Evolutionary conservation across 495 filamentous ascomycete genomes (phyloP).

Genomic region (Bryoglossum gracile): DNA sequence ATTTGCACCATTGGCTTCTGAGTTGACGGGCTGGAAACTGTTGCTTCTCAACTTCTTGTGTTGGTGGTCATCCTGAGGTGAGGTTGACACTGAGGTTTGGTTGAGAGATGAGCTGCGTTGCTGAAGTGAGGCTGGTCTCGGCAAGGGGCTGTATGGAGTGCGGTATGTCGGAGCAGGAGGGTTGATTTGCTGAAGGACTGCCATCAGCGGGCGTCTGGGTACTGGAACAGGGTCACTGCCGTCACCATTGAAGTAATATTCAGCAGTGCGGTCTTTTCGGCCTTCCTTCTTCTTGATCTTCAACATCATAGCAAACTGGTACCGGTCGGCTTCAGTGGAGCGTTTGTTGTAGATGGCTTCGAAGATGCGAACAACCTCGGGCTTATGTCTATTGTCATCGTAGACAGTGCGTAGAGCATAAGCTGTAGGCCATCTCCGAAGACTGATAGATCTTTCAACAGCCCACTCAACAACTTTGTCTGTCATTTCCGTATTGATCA

Average conservation of each 20-base stretch:
- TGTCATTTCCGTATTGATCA: constrained; percentile 19
- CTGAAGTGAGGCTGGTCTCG: constrained; percentile 2
- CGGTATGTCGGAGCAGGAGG: constrained; percentile 2
- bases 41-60: constrained; percentile 33
- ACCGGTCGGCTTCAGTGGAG: constrained; percentile 34
- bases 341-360: constrained; percentile 40
- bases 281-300: constrained; percentile 41
- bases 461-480: constrained; percentile 36
- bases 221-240: constrained; percentile 20
- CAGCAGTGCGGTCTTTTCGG: constrained; percentile 38
- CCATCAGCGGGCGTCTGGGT: constrained; percentile 4
- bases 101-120: constrained; percentile 6
- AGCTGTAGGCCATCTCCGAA: constrained; percentile 45
- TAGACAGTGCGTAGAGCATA: constrained; percentile 47
- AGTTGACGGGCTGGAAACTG: constrained; percentile 13
- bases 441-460: constrained; percentile 41
- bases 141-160: constrained; percentile 7
- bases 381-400: constrained; percentile 37
- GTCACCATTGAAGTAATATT: constrained; percentile 38
- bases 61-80: constrained; percentile 17
- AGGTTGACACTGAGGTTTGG: constrained; percentile 13
- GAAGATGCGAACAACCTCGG: constrained; percentile 29
- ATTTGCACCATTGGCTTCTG: constrained; percentile 13
- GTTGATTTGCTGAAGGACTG: constrained; percentile 3
- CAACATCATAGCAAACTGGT: constrained; percentile 37